phyloP scores from a whole-genome alignment of 1,284 basidiomycete species.

The Mrakiaceae sp. region DNA sequence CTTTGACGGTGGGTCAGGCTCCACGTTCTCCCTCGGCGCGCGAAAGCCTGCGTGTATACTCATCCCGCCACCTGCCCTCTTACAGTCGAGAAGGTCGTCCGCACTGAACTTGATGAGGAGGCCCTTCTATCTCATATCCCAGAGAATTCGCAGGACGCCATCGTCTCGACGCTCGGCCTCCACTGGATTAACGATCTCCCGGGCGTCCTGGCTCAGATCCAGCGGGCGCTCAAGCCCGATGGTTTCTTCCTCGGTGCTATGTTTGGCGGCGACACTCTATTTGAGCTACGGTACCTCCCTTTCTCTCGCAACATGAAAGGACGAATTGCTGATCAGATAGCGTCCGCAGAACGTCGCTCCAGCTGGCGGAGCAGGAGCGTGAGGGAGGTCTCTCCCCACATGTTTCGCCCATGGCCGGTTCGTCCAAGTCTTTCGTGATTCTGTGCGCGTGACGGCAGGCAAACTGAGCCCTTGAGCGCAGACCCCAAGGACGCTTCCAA shows the following conservation, averaged over 20 bases:
- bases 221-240: constrained; percentile 74
- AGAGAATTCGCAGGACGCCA: constrained; percentile 72
- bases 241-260: constrained; percentile 91
- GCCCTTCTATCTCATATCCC: constrained; percentile 51
- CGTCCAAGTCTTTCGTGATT: constrained; percentile 20
- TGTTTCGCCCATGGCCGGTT: constrained; percentile 93
- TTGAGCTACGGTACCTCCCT: constrained; percentile 62
- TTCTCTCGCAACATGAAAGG: neutral
- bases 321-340: too few species aligned
- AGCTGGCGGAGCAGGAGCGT: constrained; percentile 87
- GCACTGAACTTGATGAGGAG: constrained; percentile 69
- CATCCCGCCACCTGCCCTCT: constrained; percentile 14
- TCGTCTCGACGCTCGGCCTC: constrained; percentile 79
- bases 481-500: constrained; percentile 86
- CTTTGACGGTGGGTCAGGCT: constrained; percentile 52
- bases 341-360: constrained; percentile 55
- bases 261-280: constrained; percentile 91
- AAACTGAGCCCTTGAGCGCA: constrained; percentile 27
- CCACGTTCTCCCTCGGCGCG: neutral
- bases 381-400: constrained; percentile 93
- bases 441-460: neutral
- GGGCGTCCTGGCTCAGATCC: constrained; percentile 81
- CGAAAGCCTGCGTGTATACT: neutral
- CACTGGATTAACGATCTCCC: constrained; percentile 99
- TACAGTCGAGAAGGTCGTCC: constrained; percentile 52